phyloP scores from a whole-genome alignment of 805 yeast species.

The Candida coleopterorum region DNA sequence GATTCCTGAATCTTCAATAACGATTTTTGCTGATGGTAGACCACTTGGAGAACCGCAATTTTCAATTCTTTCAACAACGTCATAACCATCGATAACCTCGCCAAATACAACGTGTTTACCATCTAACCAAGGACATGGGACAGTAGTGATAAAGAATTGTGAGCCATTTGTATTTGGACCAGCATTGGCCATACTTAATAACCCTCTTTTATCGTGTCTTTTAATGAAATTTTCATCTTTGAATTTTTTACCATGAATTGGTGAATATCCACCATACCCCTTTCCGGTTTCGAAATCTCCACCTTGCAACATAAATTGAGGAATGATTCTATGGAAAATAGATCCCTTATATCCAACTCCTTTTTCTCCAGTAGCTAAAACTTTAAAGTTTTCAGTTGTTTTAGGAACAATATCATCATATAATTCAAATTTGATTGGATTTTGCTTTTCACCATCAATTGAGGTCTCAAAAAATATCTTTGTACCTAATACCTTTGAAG shows the following conservation, averaged over 20 bases:
- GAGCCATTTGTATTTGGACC: constrained; percentile 98
- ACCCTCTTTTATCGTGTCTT: constrained; percentile 75
- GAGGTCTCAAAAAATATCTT: constrained; percentile 57
- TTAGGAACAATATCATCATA: constrained; percentile 91
- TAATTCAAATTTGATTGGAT: constrained; percentile 43
- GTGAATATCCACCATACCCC: constrained; percentile 43
- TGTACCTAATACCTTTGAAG: constrained; percentile 42
- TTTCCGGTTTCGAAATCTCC: constrained; percentile 45
- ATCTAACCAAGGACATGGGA: constrained; percentile 72
- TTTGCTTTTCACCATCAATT: constrained; percentile 46
- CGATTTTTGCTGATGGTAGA: constrained; percentile 42
- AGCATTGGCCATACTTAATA: constrained; percentile 94
- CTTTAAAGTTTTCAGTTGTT: constrained; percentile 95
- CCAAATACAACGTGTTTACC: constrained; percentile 78
- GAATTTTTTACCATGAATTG: constrained; percentile 63
- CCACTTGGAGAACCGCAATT: constrained; percentile 48
- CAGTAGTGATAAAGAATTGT: constrained; percentile 90
- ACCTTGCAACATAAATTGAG: constrained; percentile 46
- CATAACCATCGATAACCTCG: constrained; percentile 82
- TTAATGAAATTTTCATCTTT: constrained; percentile 70
- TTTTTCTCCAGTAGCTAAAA: constrained; percentile 62
- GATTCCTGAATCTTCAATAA: constrained; percentile 56
- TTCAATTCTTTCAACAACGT: constrained; percentile 80
- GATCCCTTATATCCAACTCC: constrained; percentile 43
- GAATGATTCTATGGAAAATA: constrained; percentile 45